Evolutionary conservation across 306 rosid genomes (phyloP), one percentile per base, ranked within the genome.

Genomic region (Medicago ruthenica): DNA sequence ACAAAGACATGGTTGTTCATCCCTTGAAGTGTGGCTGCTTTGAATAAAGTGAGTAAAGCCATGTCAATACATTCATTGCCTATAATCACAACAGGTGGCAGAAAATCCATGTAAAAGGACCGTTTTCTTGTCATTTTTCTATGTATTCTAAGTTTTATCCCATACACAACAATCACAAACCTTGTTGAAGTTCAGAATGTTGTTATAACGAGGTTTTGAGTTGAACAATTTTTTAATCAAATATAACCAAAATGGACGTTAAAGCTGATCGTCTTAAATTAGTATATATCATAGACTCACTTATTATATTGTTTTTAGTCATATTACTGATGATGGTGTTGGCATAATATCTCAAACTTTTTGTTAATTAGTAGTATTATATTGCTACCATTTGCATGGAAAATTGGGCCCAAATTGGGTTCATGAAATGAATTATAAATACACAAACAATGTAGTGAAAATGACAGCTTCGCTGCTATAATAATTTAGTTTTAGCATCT

Each of bases 1-100:
- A 93, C 82, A 82, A 93, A 93, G 74, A 91, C 97, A 80, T 86
- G 91, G 79, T 86, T 82, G 78, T 92, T 91, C 97, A 93, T 88
- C 3, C 98, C 98, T 41, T 65, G 47, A 4, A 68, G 17, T 13
- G 98, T 88, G 22, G 97, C 98, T 31, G 92, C 94, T 86, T 93
- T 93, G 87, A 88, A 93, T 27, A 93, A 91, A 5, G 98, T 93
- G 69, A 88, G 86, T 66, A 87, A 64, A 0, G 83, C 96, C 16
- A 87, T 91, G 85, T 89, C 90, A 42, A n/a, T 73, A 72, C 75
- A 83, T 78, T 93, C 97, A 81, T 77, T 86, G 1, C 87, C 47
- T 14, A 91, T 81, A 83, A 93, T 51, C 68, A 88, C 92, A 71
- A 80, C 17, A 60, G 85, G 74, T 20, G 98, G 97, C n/a, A 89